Evolutionary conservation across 257 asterid species (phyloP).

Genomic region (Nicotiana otophora): DNA sequence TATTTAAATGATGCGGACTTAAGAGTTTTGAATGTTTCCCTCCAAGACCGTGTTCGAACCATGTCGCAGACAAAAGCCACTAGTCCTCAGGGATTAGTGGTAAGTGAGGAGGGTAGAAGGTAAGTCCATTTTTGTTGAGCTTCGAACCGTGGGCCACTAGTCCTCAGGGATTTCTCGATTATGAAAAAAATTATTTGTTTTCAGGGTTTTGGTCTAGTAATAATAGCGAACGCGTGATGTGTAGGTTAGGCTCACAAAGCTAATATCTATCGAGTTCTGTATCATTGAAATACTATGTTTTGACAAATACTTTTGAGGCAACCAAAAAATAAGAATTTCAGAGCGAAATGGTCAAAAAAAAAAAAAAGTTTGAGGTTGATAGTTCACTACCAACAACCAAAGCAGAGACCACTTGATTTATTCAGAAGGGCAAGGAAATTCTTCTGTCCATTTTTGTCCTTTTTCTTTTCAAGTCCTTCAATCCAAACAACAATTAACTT

Average conservation of each 20-base stretch:
- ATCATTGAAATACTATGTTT: not conserved
- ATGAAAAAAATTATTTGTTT: too few species aligned
- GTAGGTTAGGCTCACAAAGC: not conserved
- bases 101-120: not conserved
- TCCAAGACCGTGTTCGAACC: not conserved
- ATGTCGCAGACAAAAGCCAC: not conserved
- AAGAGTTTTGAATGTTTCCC: not conserved
- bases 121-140: too few species aligned
- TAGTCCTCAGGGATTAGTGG: not conserved
- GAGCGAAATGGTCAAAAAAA: not conserved
- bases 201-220: too few species aligned
- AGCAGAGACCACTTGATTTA: constrained; percentile 27
- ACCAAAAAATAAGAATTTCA: not conserved
- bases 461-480: constrained; percentile 52
- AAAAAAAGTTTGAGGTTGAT: not conserved
- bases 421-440: constrained; percentile 35
- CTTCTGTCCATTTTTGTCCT: constrained; percentile 67
- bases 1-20: not conserved
- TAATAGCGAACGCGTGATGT: not conserved
- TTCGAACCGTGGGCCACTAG: too few species aligned
- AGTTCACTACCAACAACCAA: constrained; percentile 41
- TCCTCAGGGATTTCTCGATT: too few species aligned
- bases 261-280: not conserved
- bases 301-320: not conserved
- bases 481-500: not conserved